A percentile compares a stretch with the other conserved stretches of the same genome.
These are phyloP conservation scores for Peronospora tabacina DNA, from an alignment of 352 stramenopile genomes.

Conservation along the genomic window DNA sequence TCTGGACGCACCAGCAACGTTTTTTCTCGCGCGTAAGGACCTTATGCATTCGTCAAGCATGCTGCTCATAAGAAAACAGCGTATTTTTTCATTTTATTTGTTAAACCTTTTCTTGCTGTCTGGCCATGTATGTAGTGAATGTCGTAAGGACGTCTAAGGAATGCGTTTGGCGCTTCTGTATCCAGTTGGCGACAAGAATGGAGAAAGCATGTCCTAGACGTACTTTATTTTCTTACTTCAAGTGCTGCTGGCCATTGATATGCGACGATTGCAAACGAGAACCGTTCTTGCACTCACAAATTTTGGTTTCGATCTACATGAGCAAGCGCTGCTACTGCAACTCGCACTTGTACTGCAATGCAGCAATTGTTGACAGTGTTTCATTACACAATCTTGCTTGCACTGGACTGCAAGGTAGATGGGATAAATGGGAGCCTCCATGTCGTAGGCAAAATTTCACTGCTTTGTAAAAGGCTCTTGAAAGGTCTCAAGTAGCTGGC, in stretches of 20 bases:
- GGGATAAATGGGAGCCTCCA: not conserved
- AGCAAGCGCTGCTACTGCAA: slow-evolving; percentile 1
- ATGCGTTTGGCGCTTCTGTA: not conserved
- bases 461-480: slow-evolving; percentile 88
- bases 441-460: slow-evolving; percentile 13
- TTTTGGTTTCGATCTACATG: slow-evolving; percentile 15
- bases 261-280: not conserved
- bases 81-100: slow-evolving; percentile 21
- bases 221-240: slow-evolving; percentile 19
- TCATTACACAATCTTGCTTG: slow-evolving; percentile 3
- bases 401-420: not conserved
- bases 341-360: not conserved
- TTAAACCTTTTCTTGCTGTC: slow-evolving; percentile 16
- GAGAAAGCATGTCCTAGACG: slow-evolving; percentile 1
- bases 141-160: slow-evolving; percentile 33
- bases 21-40: slow-evolving; percentile 53
- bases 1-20: slow-evolving; percentile 11
- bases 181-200: slow-evolving; percentile 1
- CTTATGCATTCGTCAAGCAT: slow-evolving; percentile 14
- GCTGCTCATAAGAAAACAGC: slow-evolving; percentile 27
- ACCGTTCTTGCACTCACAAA: slow-evolving; percentile 1
- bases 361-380: slow-evolving; percentile 24
- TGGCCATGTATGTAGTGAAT: slow-evolving; percentile 25
- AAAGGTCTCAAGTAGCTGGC: slow-evolving; percentile 90
- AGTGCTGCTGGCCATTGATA: slow-evolving; percentile 8